Percentiles rank a stretch among this genome's conserved stretches.
phyloP scores from a whole-genome alignment of 2,329 filamentous ascomycete species.

The Myriosclerotinia duriaeana region DNA sequence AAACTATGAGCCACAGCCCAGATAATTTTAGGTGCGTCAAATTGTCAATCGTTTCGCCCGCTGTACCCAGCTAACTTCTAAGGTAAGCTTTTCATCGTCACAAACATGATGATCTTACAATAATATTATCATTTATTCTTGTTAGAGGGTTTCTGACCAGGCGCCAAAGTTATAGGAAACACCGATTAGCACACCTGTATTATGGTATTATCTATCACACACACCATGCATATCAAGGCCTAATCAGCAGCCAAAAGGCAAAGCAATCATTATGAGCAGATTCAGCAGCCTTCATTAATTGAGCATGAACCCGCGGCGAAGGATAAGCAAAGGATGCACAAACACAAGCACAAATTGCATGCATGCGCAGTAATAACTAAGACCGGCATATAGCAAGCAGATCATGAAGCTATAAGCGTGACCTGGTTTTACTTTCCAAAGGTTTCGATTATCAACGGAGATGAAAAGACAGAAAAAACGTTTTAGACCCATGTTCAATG shows the following conservation, averaged over 20 bases:
- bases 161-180: conserved; percentile 11
- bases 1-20: conserved; percentile 23
- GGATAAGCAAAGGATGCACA: neutral
- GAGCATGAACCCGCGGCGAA: conserved; percentile 17
- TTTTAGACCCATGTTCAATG: conserved; percentile 35
- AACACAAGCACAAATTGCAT: conserved; percentile 24
- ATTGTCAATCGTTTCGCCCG: conserved; percentile 17
- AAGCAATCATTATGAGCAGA: conserved; percentile 19
- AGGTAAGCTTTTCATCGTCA: conserved; percentile 8
- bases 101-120: conserved; percentile 17
- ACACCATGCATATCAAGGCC: conserved; percentile 18
- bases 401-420: conserved; percentile 17
- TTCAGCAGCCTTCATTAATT: neutral
- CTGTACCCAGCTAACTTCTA: neutral
- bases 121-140: neutral
- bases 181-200: neutral
- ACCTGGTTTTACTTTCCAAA: conserved; percentile 1
- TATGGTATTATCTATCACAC: neutral
- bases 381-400: conserved; percentile 22
- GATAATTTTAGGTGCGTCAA: conserved; percentile 7
- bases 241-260: conserved; percentile 14
- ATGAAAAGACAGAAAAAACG: conserved; percentile 27
- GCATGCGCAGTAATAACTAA: conserved; percentile 19
- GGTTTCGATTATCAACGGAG: neutral
- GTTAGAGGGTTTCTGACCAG: conserved; percentile 19